Conservation (phyloP, 805 yeast species). For the Sungouiella blattae region DNA sequence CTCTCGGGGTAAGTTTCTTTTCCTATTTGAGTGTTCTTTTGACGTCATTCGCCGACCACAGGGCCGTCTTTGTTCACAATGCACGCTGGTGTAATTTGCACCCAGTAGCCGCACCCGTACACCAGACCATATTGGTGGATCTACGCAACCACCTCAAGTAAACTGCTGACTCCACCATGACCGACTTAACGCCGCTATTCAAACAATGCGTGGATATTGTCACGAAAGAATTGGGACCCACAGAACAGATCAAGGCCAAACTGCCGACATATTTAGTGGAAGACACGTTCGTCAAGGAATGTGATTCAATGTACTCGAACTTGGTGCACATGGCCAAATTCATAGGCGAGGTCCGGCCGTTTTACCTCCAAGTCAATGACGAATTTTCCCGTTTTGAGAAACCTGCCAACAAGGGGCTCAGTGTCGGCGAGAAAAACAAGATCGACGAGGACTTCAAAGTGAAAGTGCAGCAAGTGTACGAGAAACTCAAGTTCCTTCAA, state of each 20-base stretch:
- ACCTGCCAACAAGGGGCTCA: constrained; percentile 19
- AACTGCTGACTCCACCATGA: constrained; percentile 36
- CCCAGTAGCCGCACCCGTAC: constrained; percentile 1
- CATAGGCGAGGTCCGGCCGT: constrained; percentile 28
- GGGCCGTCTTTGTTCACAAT: too few relatives aligned
- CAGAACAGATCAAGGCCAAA: constrained; percentile 3
- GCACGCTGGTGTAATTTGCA: too few relatives aligned
- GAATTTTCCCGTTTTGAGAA: constrained; percentile 10
- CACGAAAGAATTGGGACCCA: constrained; percentile 25
- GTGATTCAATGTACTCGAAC: constrained; percentile 30
- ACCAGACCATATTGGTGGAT: not conserved
- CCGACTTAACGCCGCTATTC: constrained; percentile 49
- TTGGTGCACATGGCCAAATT: constrained; percentile 32
- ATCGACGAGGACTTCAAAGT: constrained; percentile 54
- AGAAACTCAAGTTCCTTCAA: constrained; percentile 47
- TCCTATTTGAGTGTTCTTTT: not conserved
- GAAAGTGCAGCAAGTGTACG: constrained; percentile 49
- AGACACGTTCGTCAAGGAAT: constrained; percentile 43
- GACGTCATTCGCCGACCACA: too few relatives aligned
- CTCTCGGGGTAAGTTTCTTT: constrained; percentile 14
- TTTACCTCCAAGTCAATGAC: constrained; percentile 27
- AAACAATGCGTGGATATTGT: constrained; percentile 45
- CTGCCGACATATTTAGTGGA: constrained; percentile 14
- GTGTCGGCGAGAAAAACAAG: constrained; percentile 48
- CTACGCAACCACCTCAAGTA: not conserved